Conservation (phyloP, 305 asterid species). For the Fraxinus sp. region DNA sequence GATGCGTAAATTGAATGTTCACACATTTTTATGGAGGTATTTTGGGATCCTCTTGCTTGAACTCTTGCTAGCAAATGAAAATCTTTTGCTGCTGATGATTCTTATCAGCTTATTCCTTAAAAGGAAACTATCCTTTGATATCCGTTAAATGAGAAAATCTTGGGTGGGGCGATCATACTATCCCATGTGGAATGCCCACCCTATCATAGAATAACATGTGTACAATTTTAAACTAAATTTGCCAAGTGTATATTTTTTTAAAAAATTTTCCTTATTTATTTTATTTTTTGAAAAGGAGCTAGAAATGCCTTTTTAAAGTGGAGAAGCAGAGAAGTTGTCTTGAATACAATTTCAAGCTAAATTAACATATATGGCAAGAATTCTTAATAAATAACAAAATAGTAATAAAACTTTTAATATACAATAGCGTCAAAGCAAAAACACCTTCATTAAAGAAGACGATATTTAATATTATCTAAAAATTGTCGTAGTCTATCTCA, state of each 20-base stretch:
- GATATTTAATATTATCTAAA: no score
- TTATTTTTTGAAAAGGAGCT: neutral
- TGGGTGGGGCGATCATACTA: no score
- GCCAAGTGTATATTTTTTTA: no score
- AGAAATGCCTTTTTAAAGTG: no score
- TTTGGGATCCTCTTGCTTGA: conserved; percentile 16
- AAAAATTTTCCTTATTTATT: no score
- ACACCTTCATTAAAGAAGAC: no score
- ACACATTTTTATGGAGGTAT: neutral
- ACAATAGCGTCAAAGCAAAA: no score
- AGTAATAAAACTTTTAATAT: no score
- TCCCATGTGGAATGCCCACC: neutral
- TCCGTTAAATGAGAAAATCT: neutral
- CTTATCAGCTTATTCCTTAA: neutral
- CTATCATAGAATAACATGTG: no score
- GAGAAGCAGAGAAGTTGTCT: neutral
- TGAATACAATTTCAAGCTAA: neutral
- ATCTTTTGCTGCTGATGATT: conserved; percentile 3
- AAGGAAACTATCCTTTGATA: conserved; percentile 3
- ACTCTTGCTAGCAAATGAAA: conserved; percentile 16
- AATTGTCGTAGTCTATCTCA: no score
- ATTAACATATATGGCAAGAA: neutral
- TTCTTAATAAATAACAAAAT: no score
- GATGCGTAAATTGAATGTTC: conserved; percentile 13
- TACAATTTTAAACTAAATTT: no score